Evolutionary conservation across 148 eudicot genomes (phyloP).

Genomic region (Camellia sinensis): DNA sequence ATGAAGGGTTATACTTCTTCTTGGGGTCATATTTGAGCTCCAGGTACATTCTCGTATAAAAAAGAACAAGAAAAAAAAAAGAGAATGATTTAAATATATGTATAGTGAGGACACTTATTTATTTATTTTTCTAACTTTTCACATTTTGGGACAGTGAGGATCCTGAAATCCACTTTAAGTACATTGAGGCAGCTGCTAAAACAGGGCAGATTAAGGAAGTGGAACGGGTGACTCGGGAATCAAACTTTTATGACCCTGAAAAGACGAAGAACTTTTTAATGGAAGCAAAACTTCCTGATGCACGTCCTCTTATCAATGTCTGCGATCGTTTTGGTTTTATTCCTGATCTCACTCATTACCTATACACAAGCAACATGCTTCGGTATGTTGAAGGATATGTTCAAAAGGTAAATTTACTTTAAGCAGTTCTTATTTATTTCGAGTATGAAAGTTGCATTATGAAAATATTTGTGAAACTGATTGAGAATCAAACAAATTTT

Average conservation of each 20-base stretch:
- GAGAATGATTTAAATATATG: no score
- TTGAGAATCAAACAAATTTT: no score
- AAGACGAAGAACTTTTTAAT: constrained; percentile 81
- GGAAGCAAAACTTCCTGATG: constrained; percentile 87
- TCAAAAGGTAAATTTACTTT: constrained; percentile 51
- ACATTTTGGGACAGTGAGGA: no score
- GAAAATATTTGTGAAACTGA: no score
- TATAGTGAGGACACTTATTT: no score
- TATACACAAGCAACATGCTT: constrained; percentile 34
- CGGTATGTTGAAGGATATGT: constrained; percentile 77
- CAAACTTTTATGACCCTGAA: constrained; percentile 34
- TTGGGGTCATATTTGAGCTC: no score
- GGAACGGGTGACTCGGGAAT: constrained; percentile 67
- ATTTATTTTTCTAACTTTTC: no score
- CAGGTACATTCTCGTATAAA: no score
- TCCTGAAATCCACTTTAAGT: constrained; percentile 34
- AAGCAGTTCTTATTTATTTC: background rate
- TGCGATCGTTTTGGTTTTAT: constrained; percentile 89
- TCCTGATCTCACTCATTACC: constrained; percentile 77
- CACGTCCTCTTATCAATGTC: constrained; percentile 83
- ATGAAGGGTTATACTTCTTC: no score
- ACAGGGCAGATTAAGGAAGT: constrained; percentile 83
- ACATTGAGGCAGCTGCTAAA: constrained; percentile 80
- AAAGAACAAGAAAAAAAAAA: no score
- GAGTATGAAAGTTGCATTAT: no score